Percentiles rank a stretch among this genome's conserved stretches.
phyloP scores from a whole-genome alignment of 1,284 basidiomycete genomes.

The Rhodotorula sp. region DNA sequence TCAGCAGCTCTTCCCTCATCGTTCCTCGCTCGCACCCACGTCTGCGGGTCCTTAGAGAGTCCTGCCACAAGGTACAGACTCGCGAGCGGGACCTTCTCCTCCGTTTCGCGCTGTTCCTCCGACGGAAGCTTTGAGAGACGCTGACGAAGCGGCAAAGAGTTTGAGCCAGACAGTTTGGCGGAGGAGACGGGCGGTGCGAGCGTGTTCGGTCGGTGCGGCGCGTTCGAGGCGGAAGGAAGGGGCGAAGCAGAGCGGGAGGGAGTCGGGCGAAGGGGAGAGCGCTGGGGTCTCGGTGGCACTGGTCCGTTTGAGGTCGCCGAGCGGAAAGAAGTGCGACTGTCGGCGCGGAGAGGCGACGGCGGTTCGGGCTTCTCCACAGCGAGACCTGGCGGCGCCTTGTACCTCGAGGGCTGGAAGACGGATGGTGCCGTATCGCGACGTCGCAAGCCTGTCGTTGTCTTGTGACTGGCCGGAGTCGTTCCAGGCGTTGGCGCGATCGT shows the following conservation, averaged over 20 bases:
- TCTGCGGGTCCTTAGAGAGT: slow-evolving; percentile 52
- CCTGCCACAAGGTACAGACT: slow-evolving; percentile 56
- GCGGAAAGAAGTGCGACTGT: too few species aligned
- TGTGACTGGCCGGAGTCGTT: neutral
- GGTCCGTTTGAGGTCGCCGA: too few species aligned
- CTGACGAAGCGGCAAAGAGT: neutral
- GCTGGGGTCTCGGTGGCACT: too few species aligned
- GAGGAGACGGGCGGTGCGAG: slow-evolving; percentile 12
- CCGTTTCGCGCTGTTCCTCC: neutral
- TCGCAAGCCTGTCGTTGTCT: neutral
- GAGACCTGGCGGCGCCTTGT: too few species aligned
- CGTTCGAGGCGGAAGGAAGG: neutral
- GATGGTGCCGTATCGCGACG: neutral
- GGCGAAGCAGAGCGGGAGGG: neutral
- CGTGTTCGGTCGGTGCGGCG: neutral
- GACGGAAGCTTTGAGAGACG: neutral
- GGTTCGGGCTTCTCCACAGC: too few species aligned
- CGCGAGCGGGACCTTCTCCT: slow-evolving; percentile 47
- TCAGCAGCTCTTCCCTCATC: too few species aligned
- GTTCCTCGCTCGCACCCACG: slow-evolving; percentile 64
- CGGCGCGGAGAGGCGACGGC: too few species aligned
- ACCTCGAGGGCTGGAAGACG: too few species aligned
- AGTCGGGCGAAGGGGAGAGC: too few species aligned
- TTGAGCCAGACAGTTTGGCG: neutral
- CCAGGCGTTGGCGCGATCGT: slow-evolving; percentile 1